Evolutionary conservation across 108 stramenopile genomes (phyloP).

Genomic region (Parmales sp.): DNA sequence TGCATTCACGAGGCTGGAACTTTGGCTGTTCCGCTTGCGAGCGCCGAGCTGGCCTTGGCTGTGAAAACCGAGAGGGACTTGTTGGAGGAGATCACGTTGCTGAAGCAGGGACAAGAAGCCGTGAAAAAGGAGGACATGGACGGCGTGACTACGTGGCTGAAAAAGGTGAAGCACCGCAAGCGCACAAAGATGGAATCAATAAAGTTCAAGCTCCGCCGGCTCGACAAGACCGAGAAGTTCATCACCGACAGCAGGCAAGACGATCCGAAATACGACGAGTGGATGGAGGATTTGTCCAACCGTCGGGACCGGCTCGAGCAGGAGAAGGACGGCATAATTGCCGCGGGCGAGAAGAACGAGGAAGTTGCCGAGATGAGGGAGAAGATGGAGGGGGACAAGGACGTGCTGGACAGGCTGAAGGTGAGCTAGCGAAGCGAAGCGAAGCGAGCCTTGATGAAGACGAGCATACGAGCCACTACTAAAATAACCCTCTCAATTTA

Average conservation of each 20-base stretch:
- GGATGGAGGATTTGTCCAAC: not conserved
- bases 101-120: not conserved
- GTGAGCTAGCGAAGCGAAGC: too few relatives aligned
- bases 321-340: not conserved
- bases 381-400: conserved; percentile 4
- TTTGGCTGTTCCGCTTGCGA: not conserved
- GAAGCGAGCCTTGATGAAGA: too few relatives aligned
- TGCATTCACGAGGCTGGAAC: conserved; percentile 1
- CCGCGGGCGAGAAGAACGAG: not conserved
- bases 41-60: not conserved
- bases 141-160: not conserved
- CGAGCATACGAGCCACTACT: too few relatives aligned
- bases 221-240: not conserved
- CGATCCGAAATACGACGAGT: conserved; percentile 4
- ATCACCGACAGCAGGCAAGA: not conserved
- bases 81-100: not conserved
- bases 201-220: not conserved
- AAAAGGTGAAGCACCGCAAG: not conserved
- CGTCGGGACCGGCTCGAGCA: not conserved
- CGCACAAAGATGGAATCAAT: not conserved
- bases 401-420: not conserved
- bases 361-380: not conserved
- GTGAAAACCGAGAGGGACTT: conserved; percentile 1
- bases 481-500: too few relatives aligned
- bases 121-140: not conserved